Conservation (phyloP, 371 early-diverging fungal species). For the Funneliformis caledonium region DNA sequence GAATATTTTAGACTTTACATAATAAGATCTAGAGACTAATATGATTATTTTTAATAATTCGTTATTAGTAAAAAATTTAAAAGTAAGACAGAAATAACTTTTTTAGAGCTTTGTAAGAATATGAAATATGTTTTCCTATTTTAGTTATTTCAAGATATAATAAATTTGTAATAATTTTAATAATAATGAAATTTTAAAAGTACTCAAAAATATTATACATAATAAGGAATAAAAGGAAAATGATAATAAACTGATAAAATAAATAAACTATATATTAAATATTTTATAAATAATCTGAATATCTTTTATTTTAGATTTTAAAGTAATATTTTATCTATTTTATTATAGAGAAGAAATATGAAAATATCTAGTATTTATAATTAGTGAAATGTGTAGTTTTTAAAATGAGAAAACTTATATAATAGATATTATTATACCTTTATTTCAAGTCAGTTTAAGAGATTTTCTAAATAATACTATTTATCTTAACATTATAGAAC, state of each 20-base stretch:
- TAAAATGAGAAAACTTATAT: constrained; percentile 33
- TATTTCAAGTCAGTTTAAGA: constrained; percentile 23
- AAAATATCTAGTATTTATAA: constrained; percentile 21
- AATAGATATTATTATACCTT: constrained; percentile 29
- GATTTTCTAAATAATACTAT: constrained; percentile 22
- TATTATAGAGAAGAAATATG: constrained; percentile 27
- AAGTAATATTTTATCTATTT: background rate
- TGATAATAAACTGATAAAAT: constrained; percentile 18
- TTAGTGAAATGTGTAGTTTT: constrained; percentile 26
- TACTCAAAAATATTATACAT: constrained; percentile 27
- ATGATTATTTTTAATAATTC: constrained; percentile 30
- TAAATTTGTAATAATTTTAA: constrained; percentile 37
- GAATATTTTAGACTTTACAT: background rate
- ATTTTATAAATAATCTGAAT: constrained; percentile 19
- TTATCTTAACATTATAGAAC: constrained; percentile 27
- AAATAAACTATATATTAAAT: constrained; percentile 12
- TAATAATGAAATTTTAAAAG: constrained; percentile 29
- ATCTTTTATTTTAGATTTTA: background rate
- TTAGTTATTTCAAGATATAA: constrained; percentile 25
- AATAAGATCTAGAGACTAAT: constrained; percentile 12
- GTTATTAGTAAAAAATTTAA: constrained; percentile 31
- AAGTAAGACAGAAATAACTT: constrained; percentile 18
- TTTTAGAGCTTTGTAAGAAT: constrained; percentile 31
- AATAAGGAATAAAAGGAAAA: constrained; percentile 30
- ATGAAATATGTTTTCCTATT: constrained; percentile 30